Conservation (phyloP, 148 eudicot genomes). For the Pharnaceum exiguum region DNA sequence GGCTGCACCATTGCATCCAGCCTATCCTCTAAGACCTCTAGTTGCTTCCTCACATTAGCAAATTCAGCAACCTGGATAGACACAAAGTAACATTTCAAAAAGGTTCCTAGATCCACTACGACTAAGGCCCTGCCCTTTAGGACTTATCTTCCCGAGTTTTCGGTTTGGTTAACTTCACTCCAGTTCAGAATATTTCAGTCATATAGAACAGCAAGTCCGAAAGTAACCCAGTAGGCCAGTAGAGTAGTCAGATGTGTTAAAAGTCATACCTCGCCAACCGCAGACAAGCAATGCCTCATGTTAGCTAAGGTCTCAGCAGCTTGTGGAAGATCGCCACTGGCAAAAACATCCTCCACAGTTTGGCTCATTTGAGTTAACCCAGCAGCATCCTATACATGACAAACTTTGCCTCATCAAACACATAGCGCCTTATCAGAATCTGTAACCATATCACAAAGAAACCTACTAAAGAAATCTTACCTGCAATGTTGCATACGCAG, state of each 20-base stretch:
- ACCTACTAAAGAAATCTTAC: conserved; percentile 21
- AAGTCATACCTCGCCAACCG: conserved; percentile 82
- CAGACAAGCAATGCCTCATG: conserved; percentile 94
- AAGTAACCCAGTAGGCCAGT: no score
- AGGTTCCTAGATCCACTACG: conserved; percentile 1
- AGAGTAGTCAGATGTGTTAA: not conserved
- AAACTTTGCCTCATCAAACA: conserved; percentile 12
- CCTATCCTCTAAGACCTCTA: conserved; percentile 95
- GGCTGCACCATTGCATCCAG: conserved; percentile 99
- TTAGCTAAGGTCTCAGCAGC: conserved; percentile 97
- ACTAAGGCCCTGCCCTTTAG: not conserved
- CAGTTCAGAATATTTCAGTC: no score
- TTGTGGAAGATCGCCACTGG: conserved; percentile 94
- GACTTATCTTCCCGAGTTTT: no score
- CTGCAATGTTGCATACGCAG: conserved; percentile 93
- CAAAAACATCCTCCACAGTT: conserved; percentile 96
- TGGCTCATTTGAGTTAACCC: conserved; percentile 91
- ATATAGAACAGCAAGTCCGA: no score
- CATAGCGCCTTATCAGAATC: not conserved
- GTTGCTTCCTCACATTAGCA: conserved; percentile 94
- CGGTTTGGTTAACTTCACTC: no score
- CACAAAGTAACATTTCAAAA: not conserved
- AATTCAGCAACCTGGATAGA: conserved; percentile 92
- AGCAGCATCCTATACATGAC: conserved; percentile 74
- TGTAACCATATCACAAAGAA: conserved; percentile 1